Evolutionary conservation across 2,329 filamentous ascomycete genomes (phyloP), one percentile per base, ranked within the genome.

Genomic region (Cercospora beticola): DNA sequence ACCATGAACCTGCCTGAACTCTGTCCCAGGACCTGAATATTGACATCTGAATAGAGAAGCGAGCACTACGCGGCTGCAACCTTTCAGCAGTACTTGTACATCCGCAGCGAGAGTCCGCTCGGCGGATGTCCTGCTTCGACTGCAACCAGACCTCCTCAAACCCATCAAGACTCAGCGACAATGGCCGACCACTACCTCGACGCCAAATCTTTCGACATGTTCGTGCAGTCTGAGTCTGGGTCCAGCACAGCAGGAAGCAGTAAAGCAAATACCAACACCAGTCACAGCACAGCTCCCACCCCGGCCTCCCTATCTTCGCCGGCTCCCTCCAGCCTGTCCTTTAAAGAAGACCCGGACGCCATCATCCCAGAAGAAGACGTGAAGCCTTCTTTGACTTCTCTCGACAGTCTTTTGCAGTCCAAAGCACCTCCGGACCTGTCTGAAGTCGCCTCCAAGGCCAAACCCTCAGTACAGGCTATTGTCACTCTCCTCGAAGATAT

Each of bases 1-100:
- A 28, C 33, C 52, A 64, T 64, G 62, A 57, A 64, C 23, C 40
- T 58, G 62, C 62, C 52, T 64, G 62, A 64, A 58, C 62, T 64
- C 30, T 58, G 36, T 36, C 21, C 31, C 14, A 21, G 21, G 23
- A 8, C 43, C 21, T 52, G 60, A 31, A 28, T 21, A 56, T 64
- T 40, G 62, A 36, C 33, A n/a, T 64, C n/a, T 33, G 26, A 10
- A 14, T 12, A 36, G 56, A 58, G 28, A 58, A 36, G 56, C 5
- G 26, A 31, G 28, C 31, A 33, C 31, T 31, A 9, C 56, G 31
- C 56, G 56, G 16, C 31, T 58, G 56, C 23, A 46, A 18, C 30
- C 62, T 28, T 58, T n/a, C 23, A 9, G 31, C 36, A 54, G n/a
- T 21, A 62, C 49, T 28, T 54, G 49, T 54, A 16, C 10, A 54